Base-by-base conservation (phyloP, 2,329 filamentous ascomycete species). In the Fusarium foetens region DNA sequence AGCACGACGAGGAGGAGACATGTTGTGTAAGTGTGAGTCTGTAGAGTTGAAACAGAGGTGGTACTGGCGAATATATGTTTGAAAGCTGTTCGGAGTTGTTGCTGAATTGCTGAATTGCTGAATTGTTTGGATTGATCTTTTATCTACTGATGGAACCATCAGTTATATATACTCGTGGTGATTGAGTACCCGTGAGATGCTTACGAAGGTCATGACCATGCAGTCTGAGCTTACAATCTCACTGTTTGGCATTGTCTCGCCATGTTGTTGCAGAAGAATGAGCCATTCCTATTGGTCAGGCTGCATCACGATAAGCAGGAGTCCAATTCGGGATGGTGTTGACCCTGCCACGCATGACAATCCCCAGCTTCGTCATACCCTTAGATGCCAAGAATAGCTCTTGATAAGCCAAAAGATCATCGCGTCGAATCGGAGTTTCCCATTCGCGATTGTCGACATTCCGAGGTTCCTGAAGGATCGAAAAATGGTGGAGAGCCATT, bases 1-100 rank as follows among this genome's bases (percentile, higher is more conserved):
- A n/a, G 67, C 68, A 25, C 52, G 63, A 11, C 63, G 63, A 41
- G 62, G 36, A 27, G 41, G 55, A 45, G 67, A 62, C 68, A 70
- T 71, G 3, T 41, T 68, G 21, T 1, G 7, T 31, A 13, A 19
- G 6, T 25, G 3, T 12, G 17, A 33, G 27, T 8, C 3, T 49
- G 13, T 35, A 4, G 23, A 60, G 23, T 36, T 23, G 11, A 35
- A 21, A 43, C 14, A 19, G 1, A 19, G 21, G 11, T 5, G 4
- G 19, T 17, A 21, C 4, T 12, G 14, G 14, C 10, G n/a, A 3
- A 7, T 14, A 14, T n/a, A n/a, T 36, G 21, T 19, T 63, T 7
- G 33, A 6, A 21, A 19, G 17, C 14, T 59, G 35, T 14, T 42
- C 23, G 11, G 14, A 31, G 8, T 19, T n/a, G 29, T 25, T 39